A percentile compares a stretch with the other conserved stretches of the same genome.
Conservation (phyloP, 225 moss, liverwort and hornwort species). For the Straminergon stramineum region DNA sequence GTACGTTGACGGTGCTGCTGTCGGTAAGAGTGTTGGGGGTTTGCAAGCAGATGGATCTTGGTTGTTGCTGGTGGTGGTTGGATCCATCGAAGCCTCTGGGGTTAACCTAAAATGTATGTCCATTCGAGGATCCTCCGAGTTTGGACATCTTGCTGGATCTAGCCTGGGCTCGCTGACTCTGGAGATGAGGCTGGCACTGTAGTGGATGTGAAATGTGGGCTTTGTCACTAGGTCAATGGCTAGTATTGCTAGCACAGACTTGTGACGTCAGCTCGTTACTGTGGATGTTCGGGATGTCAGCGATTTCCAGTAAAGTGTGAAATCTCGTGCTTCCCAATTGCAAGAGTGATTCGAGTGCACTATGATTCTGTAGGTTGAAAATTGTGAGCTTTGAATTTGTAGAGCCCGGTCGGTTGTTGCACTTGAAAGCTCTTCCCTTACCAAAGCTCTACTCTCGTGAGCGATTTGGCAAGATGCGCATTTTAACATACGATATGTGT, state of each 20-base stretch:
- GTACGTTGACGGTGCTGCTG: not conserved
- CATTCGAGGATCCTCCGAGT: not conserved
- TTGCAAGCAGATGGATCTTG: not conserved
- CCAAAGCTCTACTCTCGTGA: not conserved
- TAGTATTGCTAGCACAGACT: not conserved
- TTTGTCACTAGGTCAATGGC: not conserved
- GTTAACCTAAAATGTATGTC: not conserved
- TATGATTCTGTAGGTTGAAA: not conserved
- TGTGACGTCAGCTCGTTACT: not conserved
- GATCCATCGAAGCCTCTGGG: not conserved
- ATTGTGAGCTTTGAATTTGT: not conserved
- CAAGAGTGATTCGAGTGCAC: not conserved
- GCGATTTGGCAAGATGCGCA: not conserved
- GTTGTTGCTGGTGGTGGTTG: not conserved
- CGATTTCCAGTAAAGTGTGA: not conserved
- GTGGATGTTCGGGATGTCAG: not conserved
- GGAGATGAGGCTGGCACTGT: not conserved
- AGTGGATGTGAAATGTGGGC: not conserved
- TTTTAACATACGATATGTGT: not conserved
- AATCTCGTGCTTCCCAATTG: not conserved
- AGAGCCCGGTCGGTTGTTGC: not conserved
- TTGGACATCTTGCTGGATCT: not conserved
- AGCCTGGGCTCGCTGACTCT: not conserved
- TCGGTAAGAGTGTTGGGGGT: not conserved
- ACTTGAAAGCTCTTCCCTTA: not conserved